Base-by-base conservation (phyloP, 2,329 filamentous ascomycete species). In the Penicillium palitans region DNA sequence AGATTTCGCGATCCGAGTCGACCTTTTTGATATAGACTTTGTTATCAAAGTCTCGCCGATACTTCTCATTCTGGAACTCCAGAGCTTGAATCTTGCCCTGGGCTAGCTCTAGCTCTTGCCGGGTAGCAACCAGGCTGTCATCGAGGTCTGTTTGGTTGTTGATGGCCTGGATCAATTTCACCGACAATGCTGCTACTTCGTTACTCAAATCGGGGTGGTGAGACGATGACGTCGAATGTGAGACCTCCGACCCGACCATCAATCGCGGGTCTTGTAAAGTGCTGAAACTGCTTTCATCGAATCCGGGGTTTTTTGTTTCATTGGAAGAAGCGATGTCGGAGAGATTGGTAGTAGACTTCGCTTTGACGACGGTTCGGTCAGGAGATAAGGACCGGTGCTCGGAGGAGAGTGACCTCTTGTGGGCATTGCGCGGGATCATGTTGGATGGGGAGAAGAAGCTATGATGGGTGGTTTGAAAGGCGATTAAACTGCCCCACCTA, bases 151-250 rank as follows among this genome's bases (percentile, higher is more conserved):
- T 97, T 76, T 97, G 93, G 74, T 96, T 90, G 73, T 99, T 99
- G 77, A 99, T 97, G 45, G 95, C 93, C 71, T 95, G 93, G 68
- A 99, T 93, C 62, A 99, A 86, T 76, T 99, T 99, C 49, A 92
- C 93, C 77, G 92, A 98, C 33, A 99, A 81, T 7, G 90, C 87
- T 8, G 93, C 90, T 29, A 99, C 91, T 76, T 98, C 95, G 64
- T 82, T 81, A 71, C 83, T 87, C 44, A 88, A 71, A 66, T 88
- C 86, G 21, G 84, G 84, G 66, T 87, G 83, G 62, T 76, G 77
- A 8, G 73, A 69, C 35, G 70, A 68, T 27, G 75, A 74, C 17
- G 67, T 64, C 7, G 72, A 69, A 52, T 72, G 65, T 48, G 74
- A 74, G 33, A 74, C 65, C 61, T 78, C 75, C 27, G 70, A 64